Percentiles rank a stretch among this genome's conserved stretches.
These are phyloP conservation scores for Saccharomycopsis crataegensis DNA, from an alignment of 1,139 yeast species.

Conservation along the genomic window DNA sequence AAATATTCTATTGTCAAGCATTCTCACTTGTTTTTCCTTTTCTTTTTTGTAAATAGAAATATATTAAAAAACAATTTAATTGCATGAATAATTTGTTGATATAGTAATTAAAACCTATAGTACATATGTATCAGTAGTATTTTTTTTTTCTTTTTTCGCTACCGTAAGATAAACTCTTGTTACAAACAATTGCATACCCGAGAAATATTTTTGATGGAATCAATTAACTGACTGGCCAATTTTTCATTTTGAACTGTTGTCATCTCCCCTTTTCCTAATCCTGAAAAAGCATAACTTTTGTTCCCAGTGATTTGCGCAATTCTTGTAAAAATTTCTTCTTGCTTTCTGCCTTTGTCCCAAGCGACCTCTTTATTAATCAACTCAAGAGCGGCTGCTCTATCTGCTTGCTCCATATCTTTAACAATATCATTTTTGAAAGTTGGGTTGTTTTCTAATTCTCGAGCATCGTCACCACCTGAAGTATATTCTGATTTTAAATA, in stretches of 20 bases:
- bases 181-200: no score
- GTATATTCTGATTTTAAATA: slow-evolving; percentile 27
- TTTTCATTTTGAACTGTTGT: no score
- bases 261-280: no score
- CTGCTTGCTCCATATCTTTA: not conserved
- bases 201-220: no score
- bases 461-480: not conserved
- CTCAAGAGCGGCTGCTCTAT: slow-evolving; percentile 1
- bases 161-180: no score
- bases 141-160: no score
- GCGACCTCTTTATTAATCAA: not conserved
- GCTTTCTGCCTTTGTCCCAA: no score
- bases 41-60: not conserved
- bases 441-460: not conserved
- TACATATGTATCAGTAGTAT: no score
- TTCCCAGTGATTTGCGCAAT: no score
- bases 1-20: not conserved
- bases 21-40: not conserved
- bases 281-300: no score
- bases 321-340: no score
- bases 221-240: no score
- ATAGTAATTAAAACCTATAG: not conserved
- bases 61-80: not conserved
- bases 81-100: not conserved
- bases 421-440: slow-evolving; percentile 2